These are phyloP conservation scores for Arachnopeziza araneosa DNA, from an alignment of 2,329 filamentous ascomycete genomes.

Conservation along the genomic window DNA sequence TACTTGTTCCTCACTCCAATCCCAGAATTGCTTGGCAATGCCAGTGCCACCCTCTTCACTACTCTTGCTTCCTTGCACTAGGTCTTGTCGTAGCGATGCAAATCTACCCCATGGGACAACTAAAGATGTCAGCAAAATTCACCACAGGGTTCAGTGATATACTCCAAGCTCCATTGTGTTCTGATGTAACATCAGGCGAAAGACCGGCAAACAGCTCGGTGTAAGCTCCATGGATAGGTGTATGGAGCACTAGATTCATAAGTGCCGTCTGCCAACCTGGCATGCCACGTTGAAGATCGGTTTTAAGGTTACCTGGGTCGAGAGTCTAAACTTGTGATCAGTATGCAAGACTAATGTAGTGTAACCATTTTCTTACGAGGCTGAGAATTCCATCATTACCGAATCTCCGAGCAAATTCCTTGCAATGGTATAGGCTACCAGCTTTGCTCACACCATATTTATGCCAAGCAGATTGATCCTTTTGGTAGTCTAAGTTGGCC, in stretches of 20 bases:
- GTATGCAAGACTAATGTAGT: neutral
- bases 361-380: slow-evolving; percentile 15
- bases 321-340: slow-evolving; percentile 15
- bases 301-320: slow-evolving; percentile 28
- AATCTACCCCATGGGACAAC: slow-evolving; percentile 44
- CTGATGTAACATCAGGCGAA: slow-evolving; percentile 22
- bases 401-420: slow-evolving; percentile 22
- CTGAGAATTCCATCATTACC: slow-evolving; percentile 22
- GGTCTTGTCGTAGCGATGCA: slow-evolving; percentile 29
- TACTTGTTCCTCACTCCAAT: slow-evolving; percentile 37
- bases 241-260: slow-evolving; percentile 12
- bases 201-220: slow-evolving; percentile 28
- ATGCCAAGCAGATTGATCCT: slow-evolving; percentile 9
- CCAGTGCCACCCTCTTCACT: slow-evolving; percentile 35
- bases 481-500: slow-evolving; percentile 23
- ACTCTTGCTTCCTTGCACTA: slow-evolving; percentile 29
- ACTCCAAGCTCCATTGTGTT: slow-evolving; percentile 26
- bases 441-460: slow-evolving; percentile 27
- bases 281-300: slow-evolving; percentile 16
- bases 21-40: slow-evolving; percentile 37
- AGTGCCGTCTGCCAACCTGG: slow-evolving; percentile 9
- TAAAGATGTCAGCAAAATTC: slow-evolving; percentile 9
- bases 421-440: slow-evolving; percentile 22
- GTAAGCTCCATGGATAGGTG: slow-evolving; percentile 26
- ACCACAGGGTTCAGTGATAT: neutral